These are phyloP conservation scores for Naumovozyma castellii DNA, from an alignment of 805 yeast genomes.

Conservation along the genomic window DNA sequence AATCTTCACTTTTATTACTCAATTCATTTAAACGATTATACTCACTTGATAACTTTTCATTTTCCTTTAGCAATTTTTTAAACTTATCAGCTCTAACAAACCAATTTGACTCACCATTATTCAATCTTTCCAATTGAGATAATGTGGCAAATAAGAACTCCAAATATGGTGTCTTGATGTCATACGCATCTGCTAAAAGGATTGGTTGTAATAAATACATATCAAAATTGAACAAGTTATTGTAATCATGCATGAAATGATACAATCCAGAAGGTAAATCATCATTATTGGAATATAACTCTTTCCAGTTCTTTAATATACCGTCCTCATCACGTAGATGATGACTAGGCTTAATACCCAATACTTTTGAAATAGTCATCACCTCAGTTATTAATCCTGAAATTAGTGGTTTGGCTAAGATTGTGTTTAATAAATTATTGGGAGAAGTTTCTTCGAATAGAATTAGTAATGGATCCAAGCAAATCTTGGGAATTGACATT, in stretches of 20 bases:
- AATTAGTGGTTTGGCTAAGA: slow-evolving; percentile 72
- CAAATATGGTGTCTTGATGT: slow-evolving; percentile 78
- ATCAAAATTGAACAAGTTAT: slow-evolving; percentile 47
- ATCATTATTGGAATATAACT: slow-evolving; percentile 10
- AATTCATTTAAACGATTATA: background rate
- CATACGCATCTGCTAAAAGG: slow-evolving; percentile 73
- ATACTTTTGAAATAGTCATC: slow-evolving; percentile 56
- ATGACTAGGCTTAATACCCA: slow-evolving; percentile 62
- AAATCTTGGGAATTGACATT: slow-evolving; percentile 63
- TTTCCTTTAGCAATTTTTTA: background rate
- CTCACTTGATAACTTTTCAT: background rate
- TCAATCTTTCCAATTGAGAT: slow-evolving; percentile 49
- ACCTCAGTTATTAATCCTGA: slow-evolving; percentile 70
- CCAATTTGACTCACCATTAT: slow-evolving; percentile 31
- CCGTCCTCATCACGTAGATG: slow-evolving; percentile 50
- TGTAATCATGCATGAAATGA: slow-evolving; percentile 46
- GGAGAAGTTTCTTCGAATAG: slow-evolving; percentile 55
- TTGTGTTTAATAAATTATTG: slow-evolving; percentile 50
- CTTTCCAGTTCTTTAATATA: slow-evolving; percentile 42
- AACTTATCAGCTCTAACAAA: slow-evolving; percentile 14
- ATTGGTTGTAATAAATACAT: slow-evolving; percentile 75
- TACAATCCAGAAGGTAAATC: slow-evolving; percentile 53
- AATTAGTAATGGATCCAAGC: slow-evolving; percentile 67
- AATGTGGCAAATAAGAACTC: slow-evolving; percentile 75
- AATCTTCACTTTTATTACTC: background rate